These are phyloP conservation scores for Pestalotiopsis sp. DNA, from an alignment of 2,329 filamentous ascomycete genomes.

Conservation along the genomic window DNA sequence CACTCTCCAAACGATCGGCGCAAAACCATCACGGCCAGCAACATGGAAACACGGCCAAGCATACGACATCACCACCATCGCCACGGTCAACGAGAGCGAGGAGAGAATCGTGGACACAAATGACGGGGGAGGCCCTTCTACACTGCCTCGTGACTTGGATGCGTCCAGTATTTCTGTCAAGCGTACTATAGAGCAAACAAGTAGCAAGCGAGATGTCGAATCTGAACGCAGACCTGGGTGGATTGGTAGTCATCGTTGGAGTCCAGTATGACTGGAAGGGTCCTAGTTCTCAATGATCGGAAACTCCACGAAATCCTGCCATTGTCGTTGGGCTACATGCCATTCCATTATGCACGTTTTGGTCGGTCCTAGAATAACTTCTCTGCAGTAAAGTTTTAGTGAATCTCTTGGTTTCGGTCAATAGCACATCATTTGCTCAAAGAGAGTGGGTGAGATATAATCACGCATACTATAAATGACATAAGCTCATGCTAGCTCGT, in stretches of 20 bases:
- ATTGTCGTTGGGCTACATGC: too few species aligned
- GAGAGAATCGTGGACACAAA: neutral
- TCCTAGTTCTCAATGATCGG: conserved; percentile 24
- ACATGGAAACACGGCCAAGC: neutral
- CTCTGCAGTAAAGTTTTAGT: too few species aligned
- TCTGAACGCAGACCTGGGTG: neutral
- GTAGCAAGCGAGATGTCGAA: neutral
- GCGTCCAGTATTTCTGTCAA: neutral
- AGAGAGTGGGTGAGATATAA: too few species aligned
- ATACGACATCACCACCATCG: neutral
- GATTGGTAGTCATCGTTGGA: neutral
- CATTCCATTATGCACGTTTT: too few species aligned
- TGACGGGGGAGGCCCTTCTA: neutral
- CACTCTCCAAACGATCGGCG: neutral
- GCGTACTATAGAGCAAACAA: neutral
- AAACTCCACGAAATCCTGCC: too few species aligned
- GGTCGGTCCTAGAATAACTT: too few species aligned
- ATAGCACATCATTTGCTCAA: too few species aligned
- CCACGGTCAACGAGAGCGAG: neutral
- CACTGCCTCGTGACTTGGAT: neutral
- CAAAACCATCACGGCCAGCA: neutral
- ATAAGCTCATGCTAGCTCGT: too few species aligned
- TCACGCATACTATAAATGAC: too few species aligned
- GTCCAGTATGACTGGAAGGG: neutral
- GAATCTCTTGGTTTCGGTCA: too few species aligned